Evolutionary conservation across 2,329 filamentous ascomycete genomes (phyloP).

Genomic region (Claviceps sp.): DNA sequence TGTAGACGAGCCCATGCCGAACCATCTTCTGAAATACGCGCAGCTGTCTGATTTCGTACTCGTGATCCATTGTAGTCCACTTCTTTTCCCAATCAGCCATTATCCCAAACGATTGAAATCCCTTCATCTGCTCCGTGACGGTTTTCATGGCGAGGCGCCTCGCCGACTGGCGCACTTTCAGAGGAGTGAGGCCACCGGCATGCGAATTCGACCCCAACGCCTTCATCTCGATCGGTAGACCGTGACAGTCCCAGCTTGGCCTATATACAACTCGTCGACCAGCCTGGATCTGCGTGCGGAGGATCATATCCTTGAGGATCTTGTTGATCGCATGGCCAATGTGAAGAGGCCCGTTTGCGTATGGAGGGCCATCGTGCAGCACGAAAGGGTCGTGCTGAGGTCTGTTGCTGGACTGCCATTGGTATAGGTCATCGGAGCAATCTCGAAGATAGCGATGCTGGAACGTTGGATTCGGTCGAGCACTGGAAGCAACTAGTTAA

Average conservation of each 20-base stretch:
- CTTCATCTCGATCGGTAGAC: conserved; percentile 92
- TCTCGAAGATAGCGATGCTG: conserved; percentile 50
- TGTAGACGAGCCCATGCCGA: conserved; percentile 58
- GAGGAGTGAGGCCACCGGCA: conserved; percentile 31
- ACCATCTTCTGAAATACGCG: conserved; percentile 65
- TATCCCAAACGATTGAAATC: conserved; percentile 59
- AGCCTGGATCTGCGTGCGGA: conserved; percentile 65
- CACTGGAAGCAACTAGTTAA: conserved; percentile 22
- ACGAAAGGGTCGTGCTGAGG: conserved; percentile 52
- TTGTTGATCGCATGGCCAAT: conserved; percentile 95
- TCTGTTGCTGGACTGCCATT: conserved; percentile 59
- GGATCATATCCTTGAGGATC: conserved; percentile 86
- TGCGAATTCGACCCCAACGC: conserved; percentile 48
- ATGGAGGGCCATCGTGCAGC: conserved; percentile 91
- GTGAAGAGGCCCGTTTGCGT: conserved; percentile 86
- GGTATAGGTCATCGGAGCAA: conserved; percentile 80
- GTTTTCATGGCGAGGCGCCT: conserved; percentile 53
- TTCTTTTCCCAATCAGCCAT: conserved; percentile 69
- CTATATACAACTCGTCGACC: conserved; percentile 62
- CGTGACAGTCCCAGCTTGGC: conserved; percentile 97
- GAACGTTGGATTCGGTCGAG: conserved; percentile 35
- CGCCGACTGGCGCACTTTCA: conserved; percentile 51
- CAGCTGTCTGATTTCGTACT: conserved; percentile 63
- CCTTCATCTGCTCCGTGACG: conserved; percentile 57
- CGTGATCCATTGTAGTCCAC: conserved; percentile 68